Base-by-base conservation (phyloP, 345 rosid species). In the Gossypium bickii region DNA sequence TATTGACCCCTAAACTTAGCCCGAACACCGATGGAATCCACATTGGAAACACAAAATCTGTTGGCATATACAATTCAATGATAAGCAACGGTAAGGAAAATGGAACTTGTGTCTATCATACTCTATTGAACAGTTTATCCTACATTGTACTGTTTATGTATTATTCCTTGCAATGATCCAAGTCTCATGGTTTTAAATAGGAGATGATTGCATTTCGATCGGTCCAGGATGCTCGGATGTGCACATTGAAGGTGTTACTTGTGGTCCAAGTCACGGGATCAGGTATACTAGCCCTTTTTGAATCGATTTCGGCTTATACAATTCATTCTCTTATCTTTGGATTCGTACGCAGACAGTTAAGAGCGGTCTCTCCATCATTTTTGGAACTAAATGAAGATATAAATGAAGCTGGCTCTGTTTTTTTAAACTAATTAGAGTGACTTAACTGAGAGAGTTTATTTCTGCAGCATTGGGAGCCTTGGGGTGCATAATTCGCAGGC, bases 11-110 rank as follows among this genome's bases (percentile, higher is more conserved):
- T 2, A 95, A 95, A 77, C 93, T 95, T 0, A 95, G 98, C 83
- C 99, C 98, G 2, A 95, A 95, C 74, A 95, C 99, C 0, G 99
- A 95, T 41, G 99, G 98, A 24, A 92, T 95, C 75, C 99, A 95
- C 82, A 60, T 95, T 0, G 98, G 74, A 69, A 87, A 92, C 87
- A 90, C 98, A 0, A 89, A 86, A 74, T 73, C 87, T 3, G 97
- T 95, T 11, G 93, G 85, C 20, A 95, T 95, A n/a, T 84, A 93
- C 87, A 78, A 91, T 69, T 82, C 94, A 58, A 63, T 81, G 87
- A 88, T 95, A 29, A 83, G 89, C 85, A 95, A 95, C 24, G 99
- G 99, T 94, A 88, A n/a, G 29, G 15, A 1, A 9, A 49, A 62
- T 16, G n/a, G 16, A 48, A 34, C 18, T 9, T 13, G 49, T 43